A percentile compares a stretch with the other conserved stretches of the same genome.
These are phyloP conservation scores for Saccharomyces uvarum DNA, from an alignment of 1,139 yeast genomes.

Conservation along the genomic window DNA sequence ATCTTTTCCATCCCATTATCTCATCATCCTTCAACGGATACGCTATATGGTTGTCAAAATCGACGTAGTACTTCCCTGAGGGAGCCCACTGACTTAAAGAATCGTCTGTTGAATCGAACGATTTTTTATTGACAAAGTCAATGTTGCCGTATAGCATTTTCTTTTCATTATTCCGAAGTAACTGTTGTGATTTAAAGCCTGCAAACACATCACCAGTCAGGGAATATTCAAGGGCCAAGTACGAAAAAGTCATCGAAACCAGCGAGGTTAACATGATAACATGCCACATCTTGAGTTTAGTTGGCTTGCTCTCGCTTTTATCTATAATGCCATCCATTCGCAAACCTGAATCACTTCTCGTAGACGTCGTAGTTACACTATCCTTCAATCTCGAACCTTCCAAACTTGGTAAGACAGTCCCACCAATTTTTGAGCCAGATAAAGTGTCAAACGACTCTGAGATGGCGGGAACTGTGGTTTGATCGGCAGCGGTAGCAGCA, in stretches of 20 bases:
- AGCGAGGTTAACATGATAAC: conserved; percentile 8
- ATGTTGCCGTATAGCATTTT: conserved; percentile 7
- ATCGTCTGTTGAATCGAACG: neutral
- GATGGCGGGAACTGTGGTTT: neutral
- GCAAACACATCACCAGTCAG: conserved; percentile 6
- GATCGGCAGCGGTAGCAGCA: neutral
- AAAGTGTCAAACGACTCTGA: conserved; percentile 1
- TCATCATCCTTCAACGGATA: conserved; percentile 12
- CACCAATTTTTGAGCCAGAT: neutral
- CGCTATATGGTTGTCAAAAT: conserved; percentile 17
- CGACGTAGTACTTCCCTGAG: conserved; percentile 15
- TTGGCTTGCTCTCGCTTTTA: neutral
- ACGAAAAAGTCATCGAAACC: neutral
- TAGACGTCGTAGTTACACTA: neutral
- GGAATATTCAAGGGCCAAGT: neutral
- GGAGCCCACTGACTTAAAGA: conserved; percentile 11
- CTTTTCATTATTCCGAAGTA: neutral
- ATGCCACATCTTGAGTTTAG: conserved; percentile 9
- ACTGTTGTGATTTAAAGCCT: conserved; percentile 5
- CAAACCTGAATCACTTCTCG: neutral
- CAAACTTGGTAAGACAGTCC: neutral
- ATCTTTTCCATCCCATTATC: conserved; percentile 10
- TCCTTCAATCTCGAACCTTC: neutral
- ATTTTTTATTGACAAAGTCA: conserved; percentile 7
- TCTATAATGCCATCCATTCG: neutral